Base-by-base conservation (phyloP, 371 early-diverging fungal genomes). In the Funneliformis caledonium region DNA sequence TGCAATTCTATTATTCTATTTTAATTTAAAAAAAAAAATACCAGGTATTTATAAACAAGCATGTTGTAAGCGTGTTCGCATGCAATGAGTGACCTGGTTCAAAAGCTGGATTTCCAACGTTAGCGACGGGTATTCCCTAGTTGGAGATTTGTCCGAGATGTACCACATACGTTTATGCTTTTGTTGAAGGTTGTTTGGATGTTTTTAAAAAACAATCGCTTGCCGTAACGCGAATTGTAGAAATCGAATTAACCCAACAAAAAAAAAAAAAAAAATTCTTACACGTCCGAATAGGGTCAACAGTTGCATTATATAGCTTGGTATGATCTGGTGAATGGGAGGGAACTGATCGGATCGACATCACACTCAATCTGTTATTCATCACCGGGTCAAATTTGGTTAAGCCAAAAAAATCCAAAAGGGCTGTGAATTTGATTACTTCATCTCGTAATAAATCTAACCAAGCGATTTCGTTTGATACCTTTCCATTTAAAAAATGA, bases 61-160 rank as follows among this genome's bases (percentile, higher is more conserved):
- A 64, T 64, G 64, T 33, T 64, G 64, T 31, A 64, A 65, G 65
- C 65, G 37, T 65, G 33, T 65, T 65, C 33, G 37, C 12, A 65
- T 65, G 65, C 37, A 62, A 62, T 62, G 62, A 22, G 26, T 62
- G 37, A 37, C 37, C 62, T 16, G 6, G 62, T 62, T 62, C n/a
- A 6, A 65, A 26, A 37, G 19, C 65, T 22, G 33, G 65, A 65
- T 65, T 65, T 52, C 37, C 14, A 65, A 37, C 37, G 37, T 37
- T 37, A 37, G 37, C 65, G 62, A 62, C 62, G 65, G 65, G 65
- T 65, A 65, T 65, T 65, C 65, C 65, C 11, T 65, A 37, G 65
- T 65, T 65, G 65, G 65, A 65, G 37, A 7, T 65, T 65, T 37
- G 22, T 65, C 33, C 65, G 65, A 64, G 11, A 14, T 6, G 37